phyloP scores from a whole-genome alignment of 1,139 yeast species.

The Magnusiomyces suaveolens region DNA sequence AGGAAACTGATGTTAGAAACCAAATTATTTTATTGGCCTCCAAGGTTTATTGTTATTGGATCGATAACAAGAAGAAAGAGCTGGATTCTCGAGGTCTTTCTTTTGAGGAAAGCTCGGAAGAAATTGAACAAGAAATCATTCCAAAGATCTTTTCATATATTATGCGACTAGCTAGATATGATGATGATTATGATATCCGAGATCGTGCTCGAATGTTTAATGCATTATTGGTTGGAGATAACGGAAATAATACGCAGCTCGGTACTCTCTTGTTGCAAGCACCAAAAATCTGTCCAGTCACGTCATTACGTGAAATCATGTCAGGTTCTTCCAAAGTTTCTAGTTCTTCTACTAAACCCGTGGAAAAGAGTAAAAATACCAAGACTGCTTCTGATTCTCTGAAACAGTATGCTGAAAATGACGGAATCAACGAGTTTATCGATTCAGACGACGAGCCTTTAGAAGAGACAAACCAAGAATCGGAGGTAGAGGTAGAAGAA shows the following conservation, averaged over 20 bases:
- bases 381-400: not conserved
- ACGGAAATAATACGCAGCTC: constrained; percentile 36
- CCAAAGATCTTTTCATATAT: constrained; percentile 51
- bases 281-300: constrained; percentile 50
- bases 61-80: constrained; percentile 31
- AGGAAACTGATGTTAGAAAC: constrained; percentile 56
- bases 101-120: constrained; percentile 3
- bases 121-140: constrained; percentile 30
- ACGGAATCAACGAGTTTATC: not conserved
- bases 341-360: not conserved
- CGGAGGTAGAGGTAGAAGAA: not conserved
- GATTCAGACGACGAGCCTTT: constrained; percentile 11
- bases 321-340: constrained; percentile 6
- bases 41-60: constrained; percentile 52
- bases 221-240: constrained; percentile 36
- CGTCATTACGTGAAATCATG: constrained; percentile 19
- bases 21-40: constrained; percentile 69
- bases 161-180: constrained; percentile 62
- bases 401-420: not conserved
- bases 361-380: not conserved
- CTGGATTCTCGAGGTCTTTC: constrained; percentile 7
- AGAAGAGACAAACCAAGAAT: not conserved
- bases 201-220: constrained; percentile 74
- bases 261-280: constrained; percentile 74
- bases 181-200: constrained; percentile 65